Conservation (phyloP, 2,329 filamentous ascomycete genomes). For the Paecilomyces fulvus region DNA sequence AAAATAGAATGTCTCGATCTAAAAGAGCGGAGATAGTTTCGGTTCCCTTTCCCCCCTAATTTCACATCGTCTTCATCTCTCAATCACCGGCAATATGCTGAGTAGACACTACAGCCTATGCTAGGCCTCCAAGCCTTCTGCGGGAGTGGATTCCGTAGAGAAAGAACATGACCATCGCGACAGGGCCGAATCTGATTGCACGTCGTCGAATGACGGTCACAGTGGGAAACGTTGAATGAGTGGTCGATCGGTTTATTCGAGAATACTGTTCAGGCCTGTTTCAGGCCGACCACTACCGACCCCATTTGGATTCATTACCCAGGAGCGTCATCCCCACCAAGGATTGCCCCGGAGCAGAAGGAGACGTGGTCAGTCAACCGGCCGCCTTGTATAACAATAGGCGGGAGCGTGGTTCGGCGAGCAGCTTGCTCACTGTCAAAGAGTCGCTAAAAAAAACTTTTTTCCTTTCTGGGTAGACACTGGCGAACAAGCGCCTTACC, state of each 20-base stretch:
- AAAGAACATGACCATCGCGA: neutral
- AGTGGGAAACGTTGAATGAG: neutral
- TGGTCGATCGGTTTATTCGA: neutral
- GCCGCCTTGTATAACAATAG: neutral
- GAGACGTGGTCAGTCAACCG: neutral
- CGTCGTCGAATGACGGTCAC: neutral
- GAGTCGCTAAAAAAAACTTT: neutral
- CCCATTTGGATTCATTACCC: neutral
- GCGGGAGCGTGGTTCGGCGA: neutral
- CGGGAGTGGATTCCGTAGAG: neutral
- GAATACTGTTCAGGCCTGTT: neutral
- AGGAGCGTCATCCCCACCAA: neutral
- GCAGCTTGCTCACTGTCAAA: neutral
- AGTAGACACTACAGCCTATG: no score
- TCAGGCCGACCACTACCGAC: neutral
- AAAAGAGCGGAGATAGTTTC: no score
- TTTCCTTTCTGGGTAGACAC: no score
- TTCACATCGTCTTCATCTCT: no score
- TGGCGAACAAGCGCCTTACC: neutral
- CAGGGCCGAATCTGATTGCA: neutral
- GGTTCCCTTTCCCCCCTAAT: no score
- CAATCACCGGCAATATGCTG: no score
- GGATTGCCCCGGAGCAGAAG: neutral
- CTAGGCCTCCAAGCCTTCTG: neutral
- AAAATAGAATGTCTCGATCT: no score